Evolutionary conservation across 192 early-diverging fungal species (phyloP).

Genomic region (Mortierella claussenii): DNA sequence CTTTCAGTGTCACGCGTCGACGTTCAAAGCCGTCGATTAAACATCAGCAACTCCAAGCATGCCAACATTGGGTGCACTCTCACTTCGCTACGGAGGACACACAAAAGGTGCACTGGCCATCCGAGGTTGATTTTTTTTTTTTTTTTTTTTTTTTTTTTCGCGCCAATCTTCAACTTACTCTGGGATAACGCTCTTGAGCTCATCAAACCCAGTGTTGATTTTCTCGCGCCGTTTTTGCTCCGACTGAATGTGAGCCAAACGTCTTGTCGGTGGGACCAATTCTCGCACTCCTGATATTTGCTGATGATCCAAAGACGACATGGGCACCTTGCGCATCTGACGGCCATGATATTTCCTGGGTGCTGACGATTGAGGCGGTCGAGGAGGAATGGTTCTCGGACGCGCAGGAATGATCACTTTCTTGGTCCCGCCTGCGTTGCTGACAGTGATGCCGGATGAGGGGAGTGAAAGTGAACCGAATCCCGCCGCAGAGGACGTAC

Average conservation of each 20-base stretch:
- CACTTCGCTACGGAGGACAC: too few species aligned
- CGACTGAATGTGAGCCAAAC: slow-evolving; percentile 54
- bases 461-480: too few species aligned
- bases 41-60: too few species aligned
- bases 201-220: slow-evolving; percentile 55
- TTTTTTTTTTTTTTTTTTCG: too few species aligned
- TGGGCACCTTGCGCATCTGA: slow-evolving; percentile 14
- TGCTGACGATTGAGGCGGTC: neutral
- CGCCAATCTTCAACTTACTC: too few species aligned
- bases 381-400: slow-evolving; percentile 16
- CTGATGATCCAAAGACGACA: slow-evolving; percentile 2
- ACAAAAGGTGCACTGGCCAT: too few species aligned
- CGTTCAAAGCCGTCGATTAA: too few species aligned
- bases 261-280: slow-evolving; percentile 23
- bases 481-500: too few species aligned
- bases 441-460: neutral
- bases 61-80: too few species aligned
- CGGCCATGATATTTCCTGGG: slow-evolving; percentile 32
- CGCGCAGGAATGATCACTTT: neutral
- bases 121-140: too few species aligned
- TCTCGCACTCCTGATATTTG: slow-evolving; percentile 15
- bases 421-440: neutral
- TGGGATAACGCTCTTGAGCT: slow-evolving; percentile 55
- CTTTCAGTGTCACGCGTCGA: too few species aligned
- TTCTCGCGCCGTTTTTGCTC: slow-evolving; percentile 57